Evolutionary conservation across 1,139 yeast genomes (phyloP).

Genomic region (Geotrichum europaeum): DNA sequence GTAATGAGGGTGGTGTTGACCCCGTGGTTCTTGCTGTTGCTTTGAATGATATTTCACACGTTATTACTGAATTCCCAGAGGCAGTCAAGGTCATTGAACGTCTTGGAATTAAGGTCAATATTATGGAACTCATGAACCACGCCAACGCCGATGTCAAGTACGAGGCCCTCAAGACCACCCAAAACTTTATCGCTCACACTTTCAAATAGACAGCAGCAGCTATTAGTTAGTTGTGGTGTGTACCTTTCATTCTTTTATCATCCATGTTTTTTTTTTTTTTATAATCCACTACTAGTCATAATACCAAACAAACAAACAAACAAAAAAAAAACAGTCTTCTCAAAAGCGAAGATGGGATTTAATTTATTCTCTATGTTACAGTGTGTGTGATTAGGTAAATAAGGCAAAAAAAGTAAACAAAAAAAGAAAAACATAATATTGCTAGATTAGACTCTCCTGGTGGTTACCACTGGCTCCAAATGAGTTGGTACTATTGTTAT

Average conservation of each 20-base stretch:
- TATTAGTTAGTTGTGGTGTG: not conserved
- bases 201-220: constrained; percentile 27
- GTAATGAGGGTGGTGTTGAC: constrained; percentile 24
- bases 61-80: constrained; percentile 61
- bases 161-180: constrained; percentile 93
- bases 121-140: constrained; percentile 81
- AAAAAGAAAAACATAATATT: not conserved
- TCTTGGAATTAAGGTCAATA: constrained; percentile 58
- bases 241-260: not conserved
- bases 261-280: not conserved
- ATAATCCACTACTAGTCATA: not conserved
- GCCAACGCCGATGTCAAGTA: constrained; percentile 84
- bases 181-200: constrained; percentile 78
- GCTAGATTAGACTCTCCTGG: constrained; percentile 7
- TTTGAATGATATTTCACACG: constrained; percentile 70
- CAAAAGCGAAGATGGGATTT: not conserved
- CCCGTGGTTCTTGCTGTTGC: constrained; percentile 44
- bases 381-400: not conserved
- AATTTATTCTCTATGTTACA: not conserved
- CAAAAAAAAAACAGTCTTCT: not conserved
- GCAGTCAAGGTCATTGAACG: constrained; percentile 44
- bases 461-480: not conserved
- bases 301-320: not conserved
- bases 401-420: not conserved
- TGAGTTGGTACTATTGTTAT: not conserved